A percentile compares a stretch with the other conserved stretches of the same genome.
Evolutionary conservation across 345 rosid species (phyloP).

Genomic region (Litchi chinensis): DNA sequence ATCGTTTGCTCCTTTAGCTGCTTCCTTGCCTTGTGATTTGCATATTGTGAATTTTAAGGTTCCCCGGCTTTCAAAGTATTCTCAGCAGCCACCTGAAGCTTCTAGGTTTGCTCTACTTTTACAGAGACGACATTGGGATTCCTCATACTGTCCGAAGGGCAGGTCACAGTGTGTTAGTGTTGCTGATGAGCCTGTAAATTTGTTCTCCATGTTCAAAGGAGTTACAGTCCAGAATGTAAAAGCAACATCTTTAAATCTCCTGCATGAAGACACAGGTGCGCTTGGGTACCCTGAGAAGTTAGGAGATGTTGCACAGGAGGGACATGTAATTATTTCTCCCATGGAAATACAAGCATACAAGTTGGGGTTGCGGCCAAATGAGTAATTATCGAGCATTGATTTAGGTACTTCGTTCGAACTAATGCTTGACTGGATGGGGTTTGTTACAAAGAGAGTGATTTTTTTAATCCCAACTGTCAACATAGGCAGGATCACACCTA

Average conservation of each 20-base stretch:
- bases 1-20: constrained; percentile 71
- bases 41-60: constrained; percentile 89
- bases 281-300: constrained; percentile 73
- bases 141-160: constrained; percentile 67
- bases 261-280: constrained; percentile 74
- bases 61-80: constrained; percentile 71
- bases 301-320: constrained; percentile 59
- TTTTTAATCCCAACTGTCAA: constrained; percentile 4
- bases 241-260: constrained; percentile 86
- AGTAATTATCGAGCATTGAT: constrained; percentile 23
- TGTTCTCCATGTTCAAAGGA: constrained; percentile 74
- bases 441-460: constrained; percentile 8
- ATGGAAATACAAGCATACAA: constrained; percentile 98
- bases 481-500: background rate
- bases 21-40: constrained; percentile 82
- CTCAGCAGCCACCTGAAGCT: constrained; percentile 54
- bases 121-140: constrained; percentile 79
- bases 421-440: constrained; percentile 11
- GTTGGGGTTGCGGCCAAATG: constrained; percentile 65
- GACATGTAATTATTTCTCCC: constrained; percentile 65
- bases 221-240: constrained; percentile 58
- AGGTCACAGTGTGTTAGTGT: constrained; percentile 58
- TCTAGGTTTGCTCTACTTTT: constrained; percentile 68
- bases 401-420: background rate
- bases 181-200: constrained; percentile 67